A percentile compares a stretch with the other conserved stretches of the same genome.
Evolutionary conservation across 1,284 basidiomycete species (phyloP).

Genomic region (Rhodotorula sp.): DNA sequence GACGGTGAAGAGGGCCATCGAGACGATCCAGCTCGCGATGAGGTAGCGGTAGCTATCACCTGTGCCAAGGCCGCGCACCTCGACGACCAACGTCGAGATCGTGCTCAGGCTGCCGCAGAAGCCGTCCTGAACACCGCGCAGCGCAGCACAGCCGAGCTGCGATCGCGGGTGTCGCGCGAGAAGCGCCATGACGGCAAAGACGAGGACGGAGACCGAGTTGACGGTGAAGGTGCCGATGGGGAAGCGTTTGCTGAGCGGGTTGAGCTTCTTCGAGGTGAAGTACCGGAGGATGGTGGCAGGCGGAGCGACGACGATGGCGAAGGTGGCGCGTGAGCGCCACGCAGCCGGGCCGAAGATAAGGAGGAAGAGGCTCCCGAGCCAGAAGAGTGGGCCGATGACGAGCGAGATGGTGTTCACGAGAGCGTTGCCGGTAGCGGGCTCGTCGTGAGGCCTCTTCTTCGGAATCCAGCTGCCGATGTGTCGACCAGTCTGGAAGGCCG

Average conservation of each 20-base stretch:
- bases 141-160: constrained; percentile 60
- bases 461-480: constrained; percentile 56
- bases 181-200: constrained; percentile 71
- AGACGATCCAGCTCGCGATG: constrained; percentile 65
- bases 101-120: constrained; percentile 96
- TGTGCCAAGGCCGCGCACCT: constrained; percentile 64
- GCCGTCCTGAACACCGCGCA: constrained; percentile 82
- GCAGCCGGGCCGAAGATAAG: constrained; percentile 49
- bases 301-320: constrained; percentile 85
- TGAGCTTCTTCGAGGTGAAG: constrained; percentile 70
- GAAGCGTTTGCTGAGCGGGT: constrained; percentile 62
- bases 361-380: constrained; percentile 48
- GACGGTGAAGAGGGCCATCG: constrained; percentile 72
- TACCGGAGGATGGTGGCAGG: constrained; percentile 86
- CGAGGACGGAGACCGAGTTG: constrained; percentile 76
- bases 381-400: constrained; percentile 44
- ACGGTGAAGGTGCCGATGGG: constrained; percentile 86
- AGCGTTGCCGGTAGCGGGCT: constrained; percentile 49
- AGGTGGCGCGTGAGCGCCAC: constrained; percentile 77
- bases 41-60: constrained; percentile 68
- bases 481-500: constrained; percentile 64
- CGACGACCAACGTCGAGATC: constrained; percentile 87
- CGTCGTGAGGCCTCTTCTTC: constrained; percentile 45
- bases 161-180: constrained; percentile 57
- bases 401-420: constrained; percentile 54